Base-by-base conservation (phyloP, 106 monocot genomes). In the Dioscorea dumetorum region DNA sequence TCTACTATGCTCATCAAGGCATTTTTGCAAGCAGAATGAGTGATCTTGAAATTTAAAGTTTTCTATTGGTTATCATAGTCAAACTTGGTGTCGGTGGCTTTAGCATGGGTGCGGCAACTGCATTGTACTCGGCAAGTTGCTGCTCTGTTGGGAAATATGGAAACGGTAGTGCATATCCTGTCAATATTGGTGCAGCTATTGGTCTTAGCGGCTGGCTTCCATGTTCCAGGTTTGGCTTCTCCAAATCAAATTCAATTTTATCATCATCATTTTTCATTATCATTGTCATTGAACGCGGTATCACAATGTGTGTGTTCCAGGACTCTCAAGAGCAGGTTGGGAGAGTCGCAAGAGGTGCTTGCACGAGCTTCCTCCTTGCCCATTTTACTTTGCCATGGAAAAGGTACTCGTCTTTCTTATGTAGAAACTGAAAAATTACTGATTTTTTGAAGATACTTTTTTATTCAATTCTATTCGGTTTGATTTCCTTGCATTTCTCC, bases 131-230 rank as follows among this genome's bases (percentile, higher is more conserved):
- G 49, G 93, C 93, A 17, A 82, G 87, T 69, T 99, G 99, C 59
- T 87, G 66, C 74, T 76, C 73, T 63, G 78, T 70, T 64, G 99
- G 99, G 28, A 93, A 80, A 67, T 99, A 87, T 63, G 87, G 85
- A 68, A 99, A 90, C 80, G 93, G 87, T 17, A 88, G 75, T 70
- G 73, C 79, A 20, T 99, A 93, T 71, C 77, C 87, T 33, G 77
- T 99, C 59, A 87, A 80, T 61, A 66, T 88, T 58, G 87, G 81
- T 73, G 83, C 78, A 50, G 87, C 67, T 68, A 81, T 99, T 58
- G 90, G 85, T 71, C 73, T 99, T 19, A 99, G 99, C 77, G 99
- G 99, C 18, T 99, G 99, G 93, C 99, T 99, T 85, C 99, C 99
- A 22, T 78, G 76, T 81, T 76, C 90, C 57, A 93, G 75, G 99